Evolutionary conservation across 805 yeast genomes (phyloP).

Genomic region (Wickerhamomyces silvicola): DNA sequence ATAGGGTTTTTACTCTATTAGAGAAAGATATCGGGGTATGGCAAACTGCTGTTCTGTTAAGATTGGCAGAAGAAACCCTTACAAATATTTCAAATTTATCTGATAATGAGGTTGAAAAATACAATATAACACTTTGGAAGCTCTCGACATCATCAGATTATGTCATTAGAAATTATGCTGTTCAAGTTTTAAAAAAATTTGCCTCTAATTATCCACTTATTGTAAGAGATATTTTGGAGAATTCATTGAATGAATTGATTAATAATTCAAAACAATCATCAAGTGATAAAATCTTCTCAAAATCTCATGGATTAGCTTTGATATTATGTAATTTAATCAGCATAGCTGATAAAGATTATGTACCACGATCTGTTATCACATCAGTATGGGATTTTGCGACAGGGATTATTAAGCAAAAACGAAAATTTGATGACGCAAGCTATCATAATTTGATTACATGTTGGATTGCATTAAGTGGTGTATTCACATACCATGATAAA

Average conservation of each 20-base stretch:
- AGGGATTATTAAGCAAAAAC: slow-evolving; percentile 26
- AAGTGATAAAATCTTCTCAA: slow-evolving; percentile 21
- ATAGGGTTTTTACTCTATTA: slow-evolving; percentile 10
- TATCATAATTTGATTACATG: slow-evolving; percentile 36
- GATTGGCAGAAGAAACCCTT: slow-evolving; percentile 25
- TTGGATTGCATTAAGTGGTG: slow-evolving; percentile 60
- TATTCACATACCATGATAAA: slow-evolving; percentile 52
- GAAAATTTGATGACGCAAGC: slow-evolving; percentile 25
- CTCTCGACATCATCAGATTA: slow-evolving; percentile 33
- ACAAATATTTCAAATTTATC: slow-evolving; percentile 17
- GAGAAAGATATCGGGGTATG: slow-evolving; percentile 5
- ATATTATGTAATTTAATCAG: slow-evolving; percentile 30
- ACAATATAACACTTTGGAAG: slow-evolving; percentile 26
- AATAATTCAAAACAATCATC: slow-evolving; percentile 24
- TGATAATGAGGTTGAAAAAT: slow-evolving; percentile 18
- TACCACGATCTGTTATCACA: slow-evolving; percentile 38
- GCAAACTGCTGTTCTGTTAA: slow-evolving; percentile 11
- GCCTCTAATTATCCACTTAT: slow-evolving; percentile 28
- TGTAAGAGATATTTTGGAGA: slow-evolving; percentile 30
- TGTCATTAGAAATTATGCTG: slow-evolving; percentile 35
- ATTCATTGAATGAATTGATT: slow-evolving; percentile 28
- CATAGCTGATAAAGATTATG: slow-evolving; percentile 33
- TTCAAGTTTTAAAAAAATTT: slow-evolving; percentile 28
- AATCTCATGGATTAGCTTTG: slow-evolving; percentile 34
- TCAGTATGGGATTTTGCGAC: slow-evolving; percentile 39